phyloP scores from a whole-genome alignment of 2,329 filamentous ascomycete species.

The Diaporthe citrichinensis region DNA sequence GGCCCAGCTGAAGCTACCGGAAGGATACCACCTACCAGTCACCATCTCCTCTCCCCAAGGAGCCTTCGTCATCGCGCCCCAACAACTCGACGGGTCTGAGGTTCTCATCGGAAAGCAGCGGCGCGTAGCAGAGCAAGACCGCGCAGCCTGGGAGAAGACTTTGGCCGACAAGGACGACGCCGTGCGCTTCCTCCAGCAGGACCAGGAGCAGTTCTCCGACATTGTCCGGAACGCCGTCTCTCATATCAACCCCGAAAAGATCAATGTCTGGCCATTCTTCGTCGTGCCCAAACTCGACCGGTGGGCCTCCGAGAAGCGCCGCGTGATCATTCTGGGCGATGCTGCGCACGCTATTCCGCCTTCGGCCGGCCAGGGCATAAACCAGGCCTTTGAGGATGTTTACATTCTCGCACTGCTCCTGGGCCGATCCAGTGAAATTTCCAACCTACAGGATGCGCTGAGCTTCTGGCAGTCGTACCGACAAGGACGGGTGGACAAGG shows the following conservation, averaged over 20 bases:
- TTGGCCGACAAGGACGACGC: constrained; percentile 55
- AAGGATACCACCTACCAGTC: constrained; percentile 56
- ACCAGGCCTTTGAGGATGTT: constrained; percentile 65
- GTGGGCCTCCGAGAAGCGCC: constrained; percentile 56
- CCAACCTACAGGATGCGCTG: constrained; percentile 8
- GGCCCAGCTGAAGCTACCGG: constrained; percentile 52
- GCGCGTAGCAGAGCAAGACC: constrained; percentile 53
- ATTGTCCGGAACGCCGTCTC: constrained; percentile 54
- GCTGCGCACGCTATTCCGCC: constrained; percentile 65
- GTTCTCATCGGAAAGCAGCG: constrained; percentile 63
- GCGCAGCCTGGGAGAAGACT: constrained; percentile 58
- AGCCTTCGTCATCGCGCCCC: constrained; percentile 65
- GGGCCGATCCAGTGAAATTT: constrained; percentile 44
- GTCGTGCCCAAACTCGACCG: constrained; percentile 60
- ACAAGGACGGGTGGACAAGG: constrained; percentile 61
- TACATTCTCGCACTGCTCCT: constrained; percentile 55
- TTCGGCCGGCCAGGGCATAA: constrained; percentile 61
- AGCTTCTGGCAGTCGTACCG: constrained; percentile 62
- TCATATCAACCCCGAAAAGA: constrained; percentile 47
- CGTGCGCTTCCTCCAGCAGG: constrained; percentile 52
- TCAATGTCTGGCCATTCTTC: constrained; percentile 66
- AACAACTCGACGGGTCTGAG: constrained; percentile 63
- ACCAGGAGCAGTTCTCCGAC: constrained; percentile 54
- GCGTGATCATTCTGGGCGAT: constrained; percentile 62
- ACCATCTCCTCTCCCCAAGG: constrained; percentile 60